Base-by-base conservation (phyloP, 805 yeast species). In the Yarrowia bubula region DNA sequence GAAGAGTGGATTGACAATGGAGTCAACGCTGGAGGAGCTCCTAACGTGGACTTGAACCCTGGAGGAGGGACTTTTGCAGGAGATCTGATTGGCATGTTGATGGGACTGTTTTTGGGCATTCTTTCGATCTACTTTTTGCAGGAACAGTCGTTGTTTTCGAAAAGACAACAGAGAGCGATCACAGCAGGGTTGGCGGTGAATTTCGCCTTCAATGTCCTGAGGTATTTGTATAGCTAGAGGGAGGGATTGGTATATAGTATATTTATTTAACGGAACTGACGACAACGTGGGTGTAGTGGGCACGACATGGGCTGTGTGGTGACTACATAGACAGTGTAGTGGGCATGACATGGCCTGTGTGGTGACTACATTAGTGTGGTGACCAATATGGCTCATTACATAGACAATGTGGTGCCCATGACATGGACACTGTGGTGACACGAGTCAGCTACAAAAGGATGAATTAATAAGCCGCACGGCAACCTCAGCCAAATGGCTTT, bases 1-100 rank as follows among this genome's bases (percentile, higher is more conserved):
- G 97, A 91, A 69, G 80, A 90, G 65, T 92, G 97, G 96, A 88
- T 91, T 67, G 95, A 91, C 69, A 85, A 87, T 55, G 88, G 91
- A 0, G 89, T 84, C 4, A 81, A 81, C 62, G 82, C 79, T 64
- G 81, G 80, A 63, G 83, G 79, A 58, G 82, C 78, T 57, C 79
- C 80, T 43, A 74, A 78, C 66, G 64, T 58, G n/a, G 64, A 58
- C 9, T 33, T 58, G n/a, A 55, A 55, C 4, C 61, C 61, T 5
- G 61, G 61, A 3, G 79, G 81, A 46, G 82, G 82, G 48, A 89
- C 89, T 69, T 85, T 83, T 67, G 69, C 72, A 31, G 93, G 88
- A 70, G 77, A 90, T 51, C 75, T 90, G 38, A 68, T 89, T 37
- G 96, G 96, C 2, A 81, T 90, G 2, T 73, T 86, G 33, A 76